Conservation (phyloP, 176 grass and related monocot species). For the Poa annua region DNA sequence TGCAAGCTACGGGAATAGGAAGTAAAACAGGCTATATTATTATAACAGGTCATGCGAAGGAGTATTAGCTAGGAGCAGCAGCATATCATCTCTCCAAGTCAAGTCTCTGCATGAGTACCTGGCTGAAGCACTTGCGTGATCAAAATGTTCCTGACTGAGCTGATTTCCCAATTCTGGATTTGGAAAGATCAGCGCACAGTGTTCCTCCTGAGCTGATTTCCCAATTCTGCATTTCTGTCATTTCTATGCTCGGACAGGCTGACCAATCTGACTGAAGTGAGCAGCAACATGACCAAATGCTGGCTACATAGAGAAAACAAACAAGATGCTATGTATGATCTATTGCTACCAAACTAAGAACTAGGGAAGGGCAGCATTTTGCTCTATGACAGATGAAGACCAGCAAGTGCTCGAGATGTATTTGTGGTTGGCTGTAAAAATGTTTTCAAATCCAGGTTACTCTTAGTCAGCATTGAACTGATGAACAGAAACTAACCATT, state of each 20-base stretch:
- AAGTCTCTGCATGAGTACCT: neutral
- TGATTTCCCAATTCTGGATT: no score
- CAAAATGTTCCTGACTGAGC: neutral
- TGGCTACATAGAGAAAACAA: neutral
- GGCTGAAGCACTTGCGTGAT: constrained; percentile 4
- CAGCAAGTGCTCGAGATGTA: neutral
- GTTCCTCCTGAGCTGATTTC: neutral
- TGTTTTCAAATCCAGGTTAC: no score
- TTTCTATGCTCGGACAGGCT: neutral
- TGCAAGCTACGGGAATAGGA: no score
- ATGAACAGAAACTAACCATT: neutral
- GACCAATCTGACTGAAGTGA: neutral
- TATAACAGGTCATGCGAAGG: neutral
- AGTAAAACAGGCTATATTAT: no score
- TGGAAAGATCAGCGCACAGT: neutral
- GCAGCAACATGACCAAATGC: neutral
- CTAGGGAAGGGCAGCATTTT: neutral
- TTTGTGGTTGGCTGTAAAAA: neutral
- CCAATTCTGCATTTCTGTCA: neutral
- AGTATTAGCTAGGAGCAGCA: neutral
- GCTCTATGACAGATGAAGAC: neutral
- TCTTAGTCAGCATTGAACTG: no score
- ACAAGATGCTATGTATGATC: neutral
- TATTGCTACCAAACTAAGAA: neutral
- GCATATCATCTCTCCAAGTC: neutral